Conservation (phyloP, 306 rosid species). For the Vigna hirtella region DNA sequence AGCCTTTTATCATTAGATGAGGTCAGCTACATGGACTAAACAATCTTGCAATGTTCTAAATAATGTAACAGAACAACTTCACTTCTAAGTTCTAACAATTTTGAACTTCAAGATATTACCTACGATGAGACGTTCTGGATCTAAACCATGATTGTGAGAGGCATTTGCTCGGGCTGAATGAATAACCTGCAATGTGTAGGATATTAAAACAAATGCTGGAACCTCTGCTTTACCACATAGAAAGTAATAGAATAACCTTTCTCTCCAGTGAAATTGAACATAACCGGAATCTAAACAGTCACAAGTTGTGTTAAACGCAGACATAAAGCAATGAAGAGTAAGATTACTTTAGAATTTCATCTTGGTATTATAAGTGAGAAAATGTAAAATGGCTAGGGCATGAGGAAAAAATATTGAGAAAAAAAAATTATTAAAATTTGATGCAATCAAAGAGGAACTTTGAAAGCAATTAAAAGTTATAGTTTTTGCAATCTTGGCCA, state of each 20-base stretch:
- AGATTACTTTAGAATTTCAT: slow-evolving; percentile 4
- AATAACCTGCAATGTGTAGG: slow-evolving; percentile 68
- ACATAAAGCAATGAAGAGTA: slow-evolving; percentile 3
- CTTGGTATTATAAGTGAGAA: neutral
- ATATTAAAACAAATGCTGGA: neutral
- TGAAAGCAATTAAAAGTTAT: neutral
- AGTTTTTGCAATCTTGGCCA: neutral
- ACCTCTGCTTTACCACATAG: slow-evolving; percentile 20
- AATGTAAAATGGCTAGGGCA: neutral
- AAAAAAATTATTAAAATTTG: neutral
- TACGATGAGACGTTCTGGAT: slow-evolving; percentile 86
- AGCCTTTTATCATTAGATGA: neutral
- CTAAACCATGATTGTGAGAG: slow-evolving; percentile 87
- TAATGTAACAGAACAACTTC: slow-evolving; percentile 29
- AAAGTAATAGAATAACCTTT: slow-evolving; percentile 10
- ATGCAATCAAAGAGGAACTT: neutral
- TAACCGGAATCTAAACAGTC: slow-evolving; percentile 20
- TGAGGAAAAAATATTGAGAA: neutral
- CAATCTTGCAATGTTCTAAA: neutral
- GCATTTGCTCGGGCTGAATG: slow-evolving; percentile 94
- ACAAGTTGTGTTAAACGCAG: neutral
- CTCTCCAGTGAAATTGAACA: slow-evolving; percentile 6
- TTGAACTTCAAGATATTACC: slow-evolving; percentile 54
- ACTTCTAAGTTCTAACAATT: slow-evolving; percentile 18
- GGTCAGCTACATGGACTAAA: neutral